A percentile compares a stretch with the other conserved stretches of the same genome.
phyloP scores from a whole-genome alignment of 2,329 filamentous ascomycete genomes.

The Madurella mycetomatis region DNA sequence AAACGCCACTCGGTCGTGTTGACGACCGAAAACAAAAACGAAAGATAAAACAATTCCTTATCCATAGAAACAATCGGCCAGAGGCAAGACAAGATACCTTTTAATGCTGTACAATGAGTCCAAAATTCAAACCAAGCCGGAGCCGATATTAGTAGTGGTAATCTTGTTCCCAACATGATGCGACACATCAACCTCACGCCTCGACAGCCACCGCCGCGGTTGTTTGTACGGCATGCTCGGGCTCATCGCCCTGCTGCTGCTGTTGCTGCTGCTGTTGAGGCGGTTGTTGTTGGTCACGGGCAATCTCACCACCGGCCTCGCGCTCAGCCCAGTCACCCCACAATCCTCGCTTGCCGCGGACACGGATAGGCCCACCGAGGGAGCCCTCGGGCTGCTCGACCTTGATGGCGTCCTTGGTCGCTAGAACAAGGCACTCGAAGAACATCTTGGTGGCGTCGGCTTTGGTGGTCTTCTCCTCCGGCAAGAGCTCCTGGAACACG shows the following conservation, averaged over 20 bases:
- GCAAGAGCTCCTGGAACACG: slow-evolving; percentile 86
- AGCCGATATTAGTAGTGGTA: background rate
- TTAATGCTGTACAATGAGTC: slow-evolving; percentile 13
- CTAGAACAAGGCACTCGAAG: slow-evolving; percentile 91
- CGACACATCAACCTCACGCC: slow-evolving; percentile 13
- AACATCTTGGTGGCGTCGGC: slow-evolving; percentile 99
- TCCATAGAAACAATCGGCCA: background rate
- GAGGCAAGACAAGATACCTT: background rate
- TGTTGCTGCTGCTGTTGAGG: slow-evolving; percentile 31
- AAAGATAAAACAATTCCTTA: background rate
- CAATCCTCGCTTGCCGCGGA: slow-evolving; percentile 88
- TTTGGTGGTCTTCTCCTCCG: slow-evolving; percentile 73
- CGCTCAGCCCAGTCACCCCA: slow-evolving; percentile 96
- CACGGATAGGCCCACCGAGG: slow-evolving; percentile 74
- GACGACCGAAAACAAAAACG: slow-evolving; percentile 11
- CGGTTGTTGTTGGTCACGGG: slow-evolving; percentile 34
- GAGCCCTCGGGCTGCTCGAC: slow-evolving; percentile 74
- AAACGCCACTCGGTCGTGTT: slow-evolving; percentile 23
- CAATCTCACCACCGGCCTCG: slow-evolving; percentile 61
- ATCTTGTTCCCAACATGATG: background rate
- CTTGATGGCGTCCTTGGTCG: slow-evolving; percentile 96
- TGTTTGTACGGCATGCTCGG: slow-evolving; percentile 31
- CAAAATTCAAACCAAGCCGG: background rate
- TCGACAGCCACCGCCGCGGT: slow-evolving; percentile 19
- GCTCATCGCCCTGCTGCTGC: slow-evolving; percentile 35